These are phyloP conservation scores for Fusarium domesticum DNA, from an alignment of 2,329 filamentous ascomycete genomes.

Conservation along the genomic window DNA sequence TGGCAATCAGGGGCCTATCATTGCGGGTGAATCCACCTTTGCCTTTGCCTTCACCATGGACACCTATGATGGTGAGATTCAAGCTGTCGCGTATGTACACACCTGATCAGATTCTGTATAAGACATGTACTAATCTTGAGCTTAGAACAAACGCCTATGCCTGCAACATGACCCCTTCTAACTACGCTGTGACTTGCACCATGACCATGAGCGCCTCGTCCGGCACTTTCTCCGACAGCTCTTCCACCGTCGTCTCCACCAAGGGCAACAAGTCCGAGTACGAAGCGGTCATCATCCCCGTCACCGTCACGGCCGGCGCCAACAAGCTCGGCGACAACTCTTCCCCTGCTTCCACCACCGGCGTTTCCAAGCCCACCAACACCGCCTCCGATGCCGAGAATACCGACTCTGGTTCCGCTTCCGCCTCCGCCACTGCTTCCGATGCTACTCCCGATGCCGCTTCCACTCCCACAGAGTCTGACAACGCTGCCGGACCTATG, in stretches of 20 bases:
- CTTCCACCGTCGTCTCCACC: slow-evolving; percentile 2
- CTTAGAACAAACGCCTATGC: slow-evolving; percentile 17
- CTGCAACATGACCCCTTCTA: slow-evolving; percentile 28
- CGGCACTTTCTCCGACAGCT: slow-evolving; percentile 1
- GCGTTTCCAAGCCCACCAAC: slow-evolving; percentile 13
- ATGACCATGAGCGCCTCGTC: slow-evolving; percentile 2
- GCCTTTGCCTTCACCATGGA: slow-evolving; percentile 4
- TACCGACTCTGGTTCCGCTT: slow-evolving; percentile 9
- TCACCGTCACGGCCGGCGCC: slow-evolving; percentile 39
- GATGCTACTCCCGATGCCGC: slow-evolving; percentile 12
- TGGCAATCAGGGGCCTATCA: slow-evolving; percentile 24
- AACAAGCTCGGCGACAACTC: slow-evolving; percentile 33
- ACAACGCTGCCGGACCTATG: slow-evolving; percentile 33
- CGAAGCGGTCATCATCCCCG: slow-evolving; percentile 22
- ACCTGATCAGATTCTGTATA: background rate
- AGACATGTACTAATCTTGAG: slow-evolving; percentile 1
- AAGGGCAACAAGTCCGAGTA: slow-evolving; percentile 17
- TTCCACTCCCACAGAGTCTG: slow-evolving; percentile 19
- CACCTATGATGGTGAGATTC: slow-evolving; percentile 5
- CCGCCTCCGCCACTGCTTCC: slow-evolving; percentile 9
- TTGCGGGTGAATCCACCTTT: slow-evolving; percentile 18
- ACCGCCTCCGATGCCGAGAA: slow-evolving; percentile 12
- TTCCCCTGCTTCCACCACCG: slow-evolving; percentile 16
- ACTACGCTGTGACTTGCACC: slow-evolving; percentile 27
- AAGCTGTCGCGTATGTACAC: slow-evolving; percentile 20